phyloP scores from a whole-genome alignment of 257 asterid species.

The Ballota nigra region DNA sequence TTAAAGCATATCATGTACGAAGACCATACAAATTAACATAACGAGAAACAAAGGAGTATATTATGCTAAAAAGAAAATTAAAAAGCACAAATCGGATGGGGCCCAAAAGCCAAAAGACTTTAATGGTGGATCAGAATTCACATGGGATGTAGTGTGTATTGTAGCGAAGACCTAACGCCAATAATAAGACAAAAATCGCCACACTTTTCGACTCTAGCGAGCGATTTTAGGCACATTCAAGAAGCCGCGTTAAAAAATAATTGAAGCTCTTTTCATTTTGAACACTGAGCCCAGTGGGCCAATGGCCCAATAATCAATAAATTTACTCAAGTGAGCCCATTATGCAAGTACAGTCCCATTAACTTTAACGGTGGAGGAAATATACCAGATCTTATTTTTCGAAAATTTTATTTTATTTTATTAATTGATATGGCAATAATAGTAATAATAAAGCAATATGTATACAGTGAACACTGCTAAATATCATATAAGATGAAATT shows the following conservation, averaged over 20 bases:
- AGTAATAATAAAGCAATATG: no score
- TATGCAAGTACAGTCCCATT: background rate
- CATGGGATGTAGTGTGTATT: background rate
- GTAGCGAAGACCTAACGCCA: background rate
- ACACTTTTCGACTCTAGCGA: background rate
- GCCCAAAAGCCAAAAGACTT: background rate
- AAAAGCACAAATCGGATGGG: background rate
- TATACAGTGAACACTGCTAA: background rate
- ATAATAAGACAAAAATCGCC: conserved; percentile 12
- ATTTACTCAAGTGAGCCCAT: background rate
- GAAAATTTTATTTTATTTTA: no score
- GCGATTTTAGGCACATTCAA: conserved; percentile 24
- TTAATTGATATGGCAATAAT: no score
- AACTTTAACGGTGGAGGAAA: no score
- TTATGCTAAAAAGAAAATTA: no score
- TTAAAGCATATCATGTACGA: no score
- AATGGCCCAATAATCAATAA: conserved; percentile 13
- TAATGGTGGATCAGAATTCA: background rate
- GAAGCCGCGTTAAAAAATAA: conserved; percentile 18
- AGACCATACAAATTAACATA: no score
- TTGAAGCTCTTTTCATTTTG: background rate
- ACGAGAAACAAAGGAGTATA: no score
- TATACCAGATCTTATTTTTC: no score
- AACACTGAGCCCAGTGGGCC: conserved; percentile 8
- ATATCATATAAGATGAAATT: no score